Conservation (phyloP, 371 early-diverging fungal genomes). For the Blakeslea trispora region DNA sequence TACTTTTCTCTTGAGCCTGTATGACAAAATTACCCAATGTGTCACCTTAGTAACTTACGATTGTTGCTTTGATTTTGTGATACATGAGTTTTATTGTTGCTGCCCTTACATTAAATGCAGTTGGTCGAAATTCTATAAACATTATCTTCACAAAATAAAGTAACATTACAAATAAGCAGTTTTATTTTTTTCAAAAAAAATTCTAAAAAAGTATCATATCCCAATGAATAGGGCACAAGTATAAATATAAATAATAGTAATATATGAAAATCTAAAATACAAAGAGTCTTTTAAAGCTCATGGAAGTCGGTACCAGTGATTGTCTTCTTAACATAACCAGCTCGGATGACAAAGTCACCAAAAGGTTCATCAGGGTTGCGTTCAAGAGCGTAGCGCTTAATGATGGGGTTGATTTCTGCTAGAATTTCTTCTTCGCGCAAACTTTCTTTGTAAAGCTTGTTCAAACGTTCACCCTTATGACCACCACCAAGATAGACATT, state of each 20-base stretch:
- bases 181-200: no score
- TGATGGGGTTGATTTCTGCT: constrained; percentile 70
- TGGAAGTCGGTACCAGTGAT: constrained; percentile 80
- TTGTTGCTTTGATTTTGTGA: no score
- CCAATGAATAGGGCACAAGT: background rate
- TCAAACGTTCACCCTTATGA: constrained; percentile 81
- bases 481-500: constrained; percentile 95
- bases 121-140: no score
- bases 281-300: constrained; percentile 34
- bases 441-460: constrained; percentile 87
- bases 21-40: no score
- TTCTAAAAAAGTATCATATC: no score
- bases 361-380: constrained; percentile 78
- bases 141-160: no score
- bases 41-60: no score
- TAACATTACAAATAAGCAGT: no score
- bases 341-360: constrained; percentile 93
- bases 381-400: constrained; percentile 78
- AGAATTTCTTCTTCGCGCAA: constrained; percentile 88
- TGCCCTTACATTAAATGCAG: no score
- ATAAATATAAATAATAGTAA: background rate
- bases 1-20: no score
- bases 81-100: no score
- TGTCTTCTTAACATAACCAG: constrained; percentile 82
- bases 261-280: background rate